Conservation (phyloP, 1,284 basidiomycete genomes). For the Singerocomus rubriflavus region DNA sequence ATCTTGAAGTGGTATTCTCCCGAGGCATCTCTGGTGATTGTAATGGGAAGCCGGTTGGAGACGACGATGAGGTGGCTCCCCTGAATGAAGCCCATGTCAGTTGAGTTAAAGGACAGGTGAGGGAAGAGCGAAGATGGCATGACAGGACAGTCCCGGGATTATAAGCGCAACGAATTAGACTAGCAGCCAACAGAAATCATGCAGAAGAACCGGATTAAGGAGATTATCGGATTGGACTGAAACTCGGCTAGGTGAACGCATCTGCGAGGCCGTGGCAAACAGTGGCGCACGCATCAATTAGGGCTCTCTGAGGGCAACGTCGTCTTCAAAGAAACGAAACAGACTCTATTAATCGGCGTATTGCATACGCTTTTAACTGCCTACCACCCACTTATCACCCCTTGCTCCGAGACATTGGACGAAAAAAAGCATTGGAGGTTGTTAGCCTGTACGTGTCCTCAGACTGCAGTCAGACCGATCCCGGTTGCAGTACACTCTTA, state of each 20-base stretch:
- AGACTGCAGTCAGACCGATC: not conserved
- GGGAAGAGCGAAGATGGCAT: conserved; percentile 32
- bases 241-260: conserved; percentile 1
- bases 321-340: too few relatives aligned
- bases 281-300: too few relatives aligned
- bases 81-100: conserved; percentile 38
- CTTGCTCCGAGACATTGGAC: conserved; percentile 13
- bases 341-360: too few relatives aligned
- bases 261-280: conserved; percentile 10
- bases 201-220: conserved; percentile 29
- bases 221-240: conserved; percentile 32
- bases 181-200: conserved; percentile 19
- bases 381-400: too few relatives aligned
- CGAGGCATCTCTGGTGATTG: conserved; percentile 82
- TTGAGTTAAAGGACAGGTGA: conserved; percentile 30
- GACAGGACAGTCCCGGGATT: conserved; percentile 10
- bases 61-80: conserved; percentile 88
- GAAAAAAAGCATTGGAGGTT: not conserved
- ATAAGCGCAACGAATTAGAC: conserved; percentile 29
- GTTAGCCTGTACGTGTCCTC: not conserved
- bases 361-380: too few relatives aligned
- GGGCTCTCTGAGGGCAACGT: too few relatives aligned
- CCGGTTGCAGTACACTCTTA: conserved; percentile 13
- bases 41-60: conserved; percentile 92
- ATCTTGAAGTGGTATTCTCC: conserved; percentile 97